Evolutionary conservation across 768 basidiomycete genomes (phyloP), one percentile per base, ranked within the genome.

Genomic region (Krasilnikovozyma curviuscula): DNA sequence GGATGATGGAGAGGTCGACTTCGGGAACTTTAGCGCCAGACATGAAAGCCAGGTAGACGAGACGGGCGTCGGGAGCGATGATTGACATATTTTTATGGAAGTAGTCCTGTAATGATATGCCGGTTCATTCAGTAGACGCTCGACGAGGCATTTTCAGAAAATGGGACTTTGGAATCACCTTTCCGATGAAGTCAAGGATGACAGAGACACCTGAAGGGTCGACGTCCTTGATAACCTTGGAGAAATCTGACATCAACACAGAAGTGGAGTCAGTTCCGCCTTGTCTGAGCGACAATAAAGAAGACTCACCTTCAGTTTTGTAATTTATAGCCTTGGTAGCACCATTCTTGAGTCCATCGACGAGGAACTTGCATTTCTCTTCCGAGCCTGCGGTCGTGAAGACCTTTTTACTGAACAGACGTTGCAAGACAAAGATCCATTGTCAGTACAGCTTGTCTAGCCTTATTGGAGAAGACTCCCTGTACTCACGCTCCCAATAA

Each of bases 371-470:
- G 38, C 85, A 72, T 64, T 93, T 91, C 32, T 80, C 79, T 59
- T 73, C 67, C 5, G 76, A 78, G 3, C 88, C 89, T 9, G 84
- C 83, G 4, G 88, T 93, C 7, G 81, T 79, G 43, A 76, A 83
- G 7, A 91, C 77, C 12, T 76, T 71, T 44, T 66, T 69, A 44
- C 81, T 81, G 57, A n/a, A n/a, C n/a, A n/a, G n/a, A n/a, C n/a
- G n/a, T n/a, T n/a, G n/a, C n/a, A n/a, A n/a, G n/a, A n/a, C n/a
- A n/a, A n/a, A n/a, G n/a, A n/a, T n/a, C n/a, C n/a, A n/a, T n/a
- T n/a, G n/a, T n/a, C n/a, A n/a, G n/a, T n/a, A n/a, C n/a, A n/a
- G n/a, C n/a, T 18, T 37, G 37, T 52, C 16, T 46, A 49, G 56
- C 12, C 38, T 25, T 16, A 29, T 31, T 5, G 45, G 21, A 42